Percentiles rank a stretch among this genome's conserved stretches.
These are phyloP conservation scores for Lentinula boryana DNA, from an alignment of 768 basidiomycete species.

Conservation along the genomic window DNA sequence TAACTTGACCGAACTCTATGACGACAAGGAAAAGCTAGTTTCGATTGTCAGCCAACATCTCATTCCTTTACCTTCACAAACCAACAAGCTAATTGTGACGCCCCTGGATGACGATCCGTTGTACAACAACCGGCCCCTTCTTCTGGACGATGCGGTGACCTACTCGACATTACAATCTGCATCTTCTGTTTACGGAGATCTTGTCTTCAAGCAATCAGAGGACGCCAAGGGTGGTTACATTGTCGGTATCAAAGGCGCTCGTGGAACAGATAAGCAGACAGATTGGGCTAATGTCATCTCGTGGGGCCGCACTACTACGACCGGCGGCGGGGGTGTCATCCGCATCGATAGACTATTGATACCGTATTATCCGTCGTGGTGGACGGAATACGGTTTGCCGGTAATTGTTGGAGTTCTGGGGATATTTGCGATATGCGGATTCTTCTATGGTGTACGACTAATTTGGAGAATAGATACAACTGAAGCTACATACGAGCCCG, in stretches of 20 bases:
- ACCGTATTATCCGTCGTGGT: constrained; percentile 88
- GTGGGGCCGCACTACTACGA: constrained; percentile 75
- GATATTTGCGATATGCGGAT: constrained; percentile 51
- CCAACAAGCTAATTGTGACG: neutral
- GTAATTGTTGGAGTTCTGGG: constrained; percentile 56
- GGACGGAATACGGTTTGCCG: constrained; percentile 69
- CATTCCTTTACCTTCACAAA: constrained; percentile 39
- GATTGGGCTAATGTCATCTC: constrained; percentile 63
- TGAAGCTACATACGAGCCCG: constrained; percentile 86
- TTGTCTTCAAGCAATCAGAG: constrained; percentile 62
- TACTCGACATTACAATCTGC: constrained; percentile 76
- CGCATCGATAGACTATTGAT: constrained; percentile 78
- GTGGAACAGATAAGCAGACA: constrained; percentile 53
- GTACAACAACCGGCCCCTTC: constrained; percentile 69
- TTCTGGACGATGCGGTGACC: constrained; percentile 61
- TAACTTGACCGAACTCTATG: constrained; percentile 73
- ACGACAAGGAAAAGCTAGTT: constrained; percentile 45
- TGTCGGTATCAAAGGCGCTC: constrained; percentile 69
- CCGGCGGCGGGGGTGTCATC: constrained; percentile 79
- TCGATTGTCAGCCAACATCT: constrained; percentile 73
- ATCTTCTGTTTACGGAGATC: constrained; percentile 66
- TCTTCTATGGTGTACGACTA: constrained; percentile 67
- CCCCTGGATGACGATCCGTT: constrained; percentile 18
- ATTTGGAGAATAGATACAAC: constrained; percentile 73
- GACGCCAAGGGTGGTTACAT: constrained; percentile 46